Base-by-base conservation (phyloP, 495 filamentous ascomycete genomes). In the Trichoderma asperelloides region DNA sequence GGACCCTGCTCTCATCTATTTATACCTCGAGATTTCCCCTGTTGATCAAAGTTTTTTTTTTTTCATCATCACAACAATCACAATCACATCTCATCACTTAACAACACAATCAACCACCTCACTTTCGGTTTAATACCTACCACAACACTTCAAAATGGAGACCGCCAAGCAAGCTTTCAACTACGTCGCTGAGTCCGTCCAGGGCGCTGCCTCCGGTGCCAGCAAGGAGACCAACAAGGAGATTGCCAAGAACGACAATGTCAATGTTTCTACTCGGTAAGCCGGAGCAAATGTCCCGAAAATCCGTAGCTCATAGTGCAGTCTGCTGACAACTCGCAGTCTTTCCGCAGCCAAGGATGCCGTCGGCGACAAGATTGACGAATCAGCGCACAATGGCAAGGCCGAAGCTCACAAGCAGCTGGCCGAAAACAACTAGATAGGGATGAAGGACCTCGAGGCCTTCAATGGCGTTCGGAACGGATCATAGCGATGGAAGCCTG, bases 191-290 rank as follows among this genome's bases (percentile, higher is more conserved):
- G 86, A 88, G 82, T 79, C 83, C 75, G 76, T 87, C 68, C 79
- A 86, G 74, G 78, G 76, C 69, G 74, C 77, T 47, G 70, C 76
- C 67, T 68, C 55, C 71, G 75, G 73, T 63, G 79, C 83, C 41
- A 84, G 81, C 78, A 88, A 88, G 84, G 85, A 87, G 81, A 79
- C 83, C 78, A 87, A 88, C 82, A 88, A 88, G 82, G 72, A 81
- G 41, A 81, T 86, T 63, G 85, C 85, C 72, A 85, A 87, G 82
- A 85, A 87, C 79, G 72, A 57, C 76, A 74, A 84, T 73, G 81
- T 77, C 41, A 69, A 68, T 60, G n/a, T 82, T 37, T 70, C 78
- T 74, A 80, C 79, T 75, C 85, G 85, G 81, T 83, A 77, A 76
- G 79, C 41, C 40, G 39, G 33, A 39, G 33, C 62, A 64, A 64